phyloP scores from a whole-genome alignment of 768 basidiomycete genomes.

The Lentinula boryana region DNA sequence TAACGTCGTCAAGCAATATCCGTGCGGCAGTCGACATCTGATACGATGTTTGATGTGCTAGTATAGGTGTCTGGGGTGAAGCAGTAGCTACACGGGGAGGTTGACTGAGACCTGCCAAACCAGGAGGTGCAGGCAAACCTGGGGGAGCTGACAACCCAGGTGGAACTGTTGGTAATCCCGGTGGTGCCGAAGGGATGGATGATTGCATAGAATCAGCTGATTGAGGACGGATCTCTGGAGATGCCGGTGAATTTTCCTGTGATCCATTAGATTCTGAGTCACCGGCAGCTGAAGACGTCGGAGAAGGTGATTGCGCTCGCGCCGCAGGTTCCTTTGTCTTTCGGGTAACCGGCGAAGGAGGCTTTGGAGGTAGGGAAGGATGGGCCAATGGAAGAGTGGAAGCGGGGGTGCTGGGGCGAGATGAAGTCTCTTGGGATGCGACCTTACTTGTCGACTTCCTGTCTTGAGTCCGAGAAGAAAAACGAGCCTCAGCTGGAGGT shows the following conservation, averaged over 20 bases:
- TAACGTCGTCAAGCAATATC: constrained; percentile 80
- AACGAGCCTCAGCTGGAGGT: constrained; percentile 28
- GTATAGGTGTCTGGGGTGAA: constrained; percentile 43
- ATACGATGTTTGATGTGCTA: constrained; percentile 60
- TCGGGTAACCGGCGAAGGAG: constrained; percentile 37
- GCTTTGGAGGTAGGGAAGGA: constrained; percentile 28
- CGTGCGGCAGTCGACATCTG: constrained; percentile 86
- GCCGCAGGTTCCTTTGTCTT: constrained; percentile 27
- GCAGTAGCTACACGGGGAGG: constrained; percentile 43
- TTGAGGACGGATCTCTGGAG: constrained; percentile 31
- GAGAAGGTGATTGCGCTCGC: constrained; percentile 28
- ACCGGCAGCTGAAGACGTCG: constrained; percentile 42
- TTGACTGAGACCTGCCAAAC: constrained; percentile 35
- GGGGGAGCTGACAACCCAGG: constrained; percentile 55
- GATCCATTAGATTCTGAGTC: constrained; percentile 40
- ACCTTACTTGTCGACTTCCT: constrained; percentile 35
- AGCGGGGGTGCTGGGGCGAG: constrained; percentile 56
- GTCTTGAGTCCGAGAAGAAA: constrained; percentile 33
- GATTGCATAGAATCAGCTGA: constrained; percentile 32
- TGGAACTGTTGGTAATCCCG: constrained; percentile 36
- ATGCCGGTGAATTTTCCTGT: constrained; percentile 33
- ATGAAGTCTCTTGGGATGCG: constrained; percentile 48
- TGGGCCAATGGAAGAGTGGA: constrained; percentile 31
- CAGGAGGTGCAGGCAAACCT: constrained; percentile 55
- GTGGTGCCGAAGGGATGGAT: constrained; percentile 33